A percentile compares a stretch with the other conserved stretches of the same genome.
Conservation (phyloP, 2,329 filamentous ascomycete species). For the Chaetomiaceae sp. region DNA sequence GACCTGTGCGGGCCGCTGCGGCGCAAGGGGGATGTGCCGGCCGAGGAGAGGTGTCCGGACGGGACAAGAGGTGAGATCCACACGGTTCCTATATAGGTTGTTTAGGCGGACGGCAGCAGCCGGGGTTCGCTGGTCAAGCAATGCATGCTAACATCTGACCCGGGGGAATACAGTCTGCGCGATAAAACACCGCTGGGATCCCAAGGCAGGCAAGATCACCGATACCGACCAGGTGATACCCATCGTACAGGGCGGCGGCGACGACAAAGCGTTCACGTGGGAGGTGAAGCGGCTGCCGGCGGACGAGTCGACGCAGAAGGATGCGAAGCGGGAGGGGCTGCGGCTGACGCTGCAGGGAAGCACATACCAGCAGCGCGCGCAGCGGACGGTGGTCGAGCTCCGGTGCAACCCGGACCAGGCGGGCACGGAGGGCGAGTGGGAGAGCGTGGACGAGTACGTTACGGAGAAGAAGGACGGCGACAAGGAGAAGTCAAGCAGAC, state of each 20-base stretch:
- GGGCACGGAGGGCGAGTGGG: conserved; percentile 66
- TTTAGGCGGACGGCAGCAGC: neutral
- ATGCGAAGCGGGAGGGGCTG: conserved; percentile 64
- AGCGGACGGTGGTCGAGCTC: conserved; percentile 79
- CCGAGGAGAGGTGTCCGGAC: conserved; percentile 58
- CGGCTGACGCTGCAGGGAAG: conserved; percentile 62
- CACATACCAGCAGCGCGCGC: conserved; percentile 47
- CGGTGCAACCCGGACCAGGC: conserved; percentile 67
- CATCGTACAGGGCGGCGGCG: conserved; percentile 58
- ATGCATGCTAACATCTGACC: neutral
- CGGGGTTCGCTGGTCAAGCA: too few species aligned
- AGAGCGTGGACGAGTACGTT: conserved; percentile 50
- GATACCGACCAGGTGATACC: conserved; percentile 55
- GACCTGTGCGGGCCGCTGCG: conserved; percentile 67
- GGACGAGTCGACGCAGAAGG: conserved; percentile 57
- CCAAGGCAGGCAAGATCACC: conserved; percentile 41
- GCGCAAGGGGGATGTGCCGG: conserved; percentile 49
- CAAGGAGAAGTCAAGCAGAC: conserved; percentile 10
- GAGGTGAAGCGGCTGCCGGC: conserved; percentile 60
- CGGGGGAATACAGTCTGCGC: conserved; percentile 57
- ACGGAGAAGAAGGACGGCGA: conserved; percentile 1
- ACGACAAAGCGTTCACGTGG: conserved; percentile 58
- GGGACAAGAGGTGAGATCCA: conserved; percentile 64
- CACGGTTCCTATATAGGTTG: neutral
- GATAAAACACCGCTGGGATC: conserved; percentile 54